Conservation (phyloP, 1,284 basidiomycete genomes). For the Peniophora sp. region DNA sequence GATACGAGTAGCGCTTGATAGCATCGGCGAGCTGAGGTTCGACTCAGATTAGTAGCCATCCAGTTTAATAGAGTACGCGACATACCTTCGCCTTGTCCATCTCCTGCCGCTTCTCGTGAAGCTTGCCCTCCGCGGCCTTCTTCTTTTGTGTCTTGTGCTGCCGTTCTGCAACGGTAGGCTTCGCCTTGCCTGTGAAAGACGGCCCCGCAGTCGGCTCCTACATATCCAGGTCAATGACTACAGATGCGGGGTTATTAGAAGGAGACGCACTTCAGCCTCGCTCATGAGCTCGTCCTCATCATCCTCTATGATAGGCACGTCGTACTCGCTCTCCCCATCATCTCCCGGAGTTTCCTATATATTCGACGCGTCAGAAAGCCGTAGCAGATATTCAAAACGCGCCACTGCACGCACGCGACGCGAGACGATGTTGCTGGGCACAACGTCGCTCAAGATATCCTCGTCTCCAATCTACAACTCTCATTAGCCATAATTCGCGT, state of each 20-base stretch:
- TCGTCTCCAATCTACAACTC: constrained; percentile 35
- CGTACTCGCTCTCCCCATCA: constrained; percentile 59
- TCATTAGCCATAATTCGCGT: too few species aligned
- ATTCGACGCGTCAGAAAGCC: constrained; percentile 1
- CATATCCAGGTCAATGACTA: constrained; percentile 4
- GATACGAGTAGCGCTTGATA: constrained; percentile 91
- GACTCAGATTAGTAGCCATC: neutral
- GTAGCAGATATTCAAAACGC: neutral
- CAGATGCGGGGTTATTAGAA: neutral
- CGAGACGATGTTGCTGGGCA: constrained; percentile 78
- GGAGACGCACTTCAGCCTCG: constrained; percentile 39
- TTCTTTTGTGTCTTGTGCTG: constrained; percentile 55
- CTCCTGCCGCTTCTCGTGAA: constrained; percentile 62
- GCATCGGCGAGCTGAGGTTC: constrained; percentile 79
- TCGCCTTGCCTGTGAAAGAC: constrained; percentile 31
- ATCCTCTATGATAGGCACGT: constrained; percentile 32
- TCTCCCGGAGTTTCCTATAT: constrained; percentile 60
- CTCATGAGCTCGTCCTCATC: constrained; percentile 63
- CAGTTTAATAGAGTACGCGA: neutral
- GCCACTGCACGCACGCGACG: constrained; percentile 46
- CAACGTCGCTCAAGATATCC: constrained; percentile 73
- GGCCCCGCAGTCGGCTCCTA: constrained; percentile 20
- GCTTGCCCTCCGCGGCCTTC: constrained; percentile 60
- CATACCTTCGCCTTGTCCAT: constrained; percentile 79
- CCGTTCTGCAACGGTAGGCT: constrained; percentile 21